Conservation (phyloP, 2,329 filamentous ascomycete species). For the Dothideomycetes sp. region DNA sequence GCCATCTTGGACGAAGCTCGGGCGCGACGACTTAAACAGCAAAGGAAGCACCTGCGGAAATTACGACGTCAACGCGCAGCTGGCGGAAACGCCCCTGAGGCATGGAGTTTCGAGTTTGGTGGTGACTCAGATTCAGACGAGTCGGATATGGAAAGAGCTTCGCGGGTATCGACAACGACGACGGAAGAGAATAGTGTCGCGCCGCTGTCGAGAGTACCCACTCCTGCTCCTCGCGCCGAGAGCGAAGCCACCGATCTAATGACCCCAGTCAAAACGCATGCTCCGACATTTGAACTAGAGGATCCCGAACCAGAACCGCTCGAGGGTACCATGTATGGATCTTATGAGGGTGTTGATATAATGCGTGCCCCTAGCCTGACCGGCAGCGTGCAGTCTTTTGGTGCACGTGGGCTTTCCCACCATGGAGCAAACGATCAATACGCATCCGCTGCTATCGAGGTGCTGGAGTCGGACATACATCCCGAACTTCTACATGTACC, state of each 20-base stretch:
- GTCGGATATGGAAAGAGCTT: constrained; percentile 23
- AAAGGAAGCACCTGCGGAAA: constrained; percentile 27
- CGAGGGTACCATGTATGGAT: constrained; percentile 67
- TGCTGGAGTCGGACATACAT: constrained; percentile 54
- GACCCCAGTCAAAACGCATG: constrained; percentile 6
- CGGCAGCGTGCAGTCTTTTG: constrained; percentile 43
- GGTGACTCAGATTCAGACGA: constrained; percentile 45
- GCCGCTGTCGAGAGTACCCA: constrained; percentile 3
- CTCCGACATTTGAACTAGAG: constrained; percentile 3
- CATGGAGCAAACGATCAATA: constrained; percentile 21
- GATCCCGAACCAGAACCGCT: constrained; percentile 25
- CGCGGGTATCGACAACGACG: constrained; percentile 24
- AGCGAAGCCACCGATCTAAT: constrained; percentile 7
- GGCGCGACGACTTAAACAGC: constrained; percentile 45
- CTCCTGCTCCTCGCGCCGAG: constrained; percentile 1
- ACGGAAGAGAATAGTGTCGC: constrained; percentile 7
- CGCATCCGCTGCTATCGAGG: constrained; percentile 10
- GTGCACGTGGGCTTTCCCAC: constrained; percentile 28
- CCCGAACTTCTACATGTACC: constrained; percentile 91
- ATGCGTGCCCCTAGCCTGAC: constrained; percentile 68
- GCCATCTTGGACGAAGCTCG: constrained; percentile 32
- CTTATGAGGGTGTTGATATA: constrained; percentile 42
- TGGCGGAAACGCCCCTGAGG: constrained; percentile 40
- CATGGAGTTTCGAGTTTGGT: constrained; percentile 80
- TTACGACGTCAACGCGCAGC: constrained; percentile 20